Evolutionary conservation across 1,284 basidiomycete genomes (phyloP), one percentile per base, ranked within the genome.

Genomic region (Ceratobasidium sp.): DNA sequence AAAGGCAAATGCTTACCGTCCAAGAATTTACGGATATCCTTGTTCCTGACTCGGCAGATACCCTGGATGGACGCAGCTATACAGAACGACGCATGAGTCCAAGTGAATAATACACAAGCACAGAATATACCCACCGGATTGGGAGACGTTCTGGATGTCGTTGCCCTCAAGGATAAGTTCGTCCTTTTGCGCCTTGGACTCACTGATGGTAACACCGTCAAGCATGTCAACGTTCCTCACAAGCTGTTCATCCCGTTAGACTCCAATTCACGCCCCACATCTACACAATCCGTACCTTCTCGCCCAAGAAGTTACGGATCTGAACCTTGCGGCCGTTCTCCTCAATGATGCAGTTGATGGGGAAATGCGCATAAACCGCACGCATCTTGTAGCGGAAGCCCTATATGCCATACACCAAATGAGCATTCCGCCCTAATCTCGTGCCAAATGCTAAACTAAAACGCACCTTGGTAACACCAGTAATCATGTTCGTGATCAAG

Each of bases 311-410:
- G 87, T 99, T 99, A 80, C 98, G 92, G 85, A 99, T 99, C 84
- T 99, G 97, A 74, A 98, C 84, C 69, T 90, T 86, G 72, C 82
- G 82, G 73, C 94, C 95, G 78, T 85, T 85, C 54, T 93, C 91
- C 82, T 93, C 91, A 81, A 98, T 95, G 83, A 99, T 98, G 82
- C 94, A 92, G 88, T 99, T 99, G 88, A 99, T 98, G 77, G 98
- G 98, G 89, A 99, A 99, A 89, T 99, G 98, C 80, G 98, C 98
- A 82, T 99, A 99, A 74, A 99, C 98, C 46, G 96, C 88, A 80
- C 95, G 93, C 95, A 98, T 97, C 92, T 99, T 99, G 91, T 99
- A 99, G 81, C 92, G 91, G 91, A 98, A 99, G 76, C 97, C 98
- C 91, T 94, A 77, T 18, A 52, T 28, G 9, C 43, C 32, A 14